phyloP scores from a whole-genome alignment of 2,329 filamentous ascomycete species.

The Arthroderma sp. region DNA sequence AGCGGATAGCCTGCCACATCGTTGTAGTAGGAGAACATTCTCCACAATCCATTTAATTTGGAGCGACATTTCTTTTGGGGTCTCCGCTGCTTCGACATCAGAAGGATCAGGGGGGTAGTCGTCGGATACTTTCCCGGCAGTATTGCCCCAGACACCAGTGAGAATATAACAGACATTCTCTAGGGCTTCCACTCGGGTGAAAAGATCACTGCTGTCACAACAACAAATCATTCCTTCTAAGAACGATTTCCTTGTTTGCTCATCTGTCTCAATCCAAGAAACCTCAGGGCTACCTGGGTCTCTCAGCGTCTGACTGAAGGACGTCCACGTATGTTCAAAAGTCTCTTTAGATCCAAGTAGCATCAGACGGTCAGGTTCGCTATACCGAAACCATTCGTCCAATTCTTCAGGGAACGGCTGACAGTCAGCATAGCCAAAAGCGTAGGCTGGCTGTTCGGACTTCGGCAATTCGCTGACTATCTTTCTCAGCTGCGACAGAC shows the following conservation, averaged over 20 bases:
- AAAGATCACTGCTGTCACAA: conserved; percentile 27
- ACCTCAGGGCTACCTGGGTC: conserved; percentile 26
- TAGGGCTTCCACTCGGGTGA: conserved; percentile 32
- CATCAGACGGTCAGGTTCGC: conserved; percentile 70
- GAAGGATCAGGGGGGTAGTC: conserved; percentile 20
- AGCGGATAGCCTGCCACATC: conserved; percentile 23
- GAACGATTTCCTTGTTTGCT: conserved; percentile 36
- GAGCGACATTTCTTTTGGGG: conserved; percentile 34
- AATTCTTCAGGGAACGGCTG: conserved; percentile 72
- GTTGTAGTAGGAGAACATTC: conserved; percentile 26
- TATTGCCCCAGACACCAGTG: conserved; percentile 58
- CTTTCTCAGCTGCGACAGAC: conserved; percentile 57
- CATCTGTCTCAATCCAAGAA: conserved; percentile 54
- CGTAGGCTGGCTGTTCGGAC: conserved; percentile 60
- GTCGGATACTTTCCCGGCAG: conserved; percentile 37
- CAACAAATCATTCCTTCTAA: conserved; percentile 24
- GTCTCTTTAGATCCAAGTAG: conserved; percentile 60
- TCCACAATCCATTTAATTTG: conserved; percentile 36
- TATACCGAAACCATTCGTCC: conserved; percentile 95
- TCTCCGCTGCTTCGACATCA: conserved; percentile 27
- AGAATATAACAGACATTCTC: conserved; percentile 41
- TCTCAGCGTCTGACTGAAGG: conserved; percentile 29
- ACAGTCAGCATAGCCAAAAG: conserved; percentile 67
- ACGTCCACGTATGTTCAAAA: conserved; percentile 65
- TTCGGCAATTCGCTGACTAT: conserved; percentile 63